Evolutionary conservation across 2,329 filamentous ascomycete genomes (phyloP), one percentile per base, ranked within the genome.

Genomic region (Aspergillus phoenicis): DNA sequence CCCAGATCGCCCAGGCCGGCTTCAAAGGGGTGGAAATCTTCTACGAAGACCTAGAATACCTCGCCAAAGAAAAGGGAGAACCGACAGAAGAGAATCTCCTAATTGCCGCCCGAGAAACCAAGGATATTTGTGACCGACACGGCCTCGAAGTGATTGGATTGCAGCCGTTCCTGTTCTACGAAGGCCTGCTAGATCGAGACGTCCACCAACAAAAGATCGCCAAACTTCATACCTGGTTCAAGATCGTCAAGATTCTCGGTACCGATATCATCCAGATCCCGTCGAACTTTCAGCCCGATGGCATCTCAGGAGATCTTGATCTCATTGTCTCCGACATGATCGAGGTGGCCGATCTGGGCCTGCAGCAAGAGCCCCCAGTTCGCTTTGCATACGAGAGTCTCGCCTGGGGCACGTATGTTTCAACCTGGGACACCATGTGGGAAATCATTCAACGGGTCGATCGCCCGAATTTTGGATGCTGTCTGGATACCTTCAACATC

Each of bases 401-500:
- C 3, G 86, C 84, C 62, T 93, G 87, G 84, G 89, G 88, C 11
- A 91, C 89, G 0, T 82, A 85, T 53, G 79, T 87, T 56, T 82
- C 90, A 70, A 86, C 81, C 0, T 93, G 90, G 90, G 89, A 92
- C 71, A 75, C 78, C 8, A 86, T 84, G 66, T 93, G 89, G 89
- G 84, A 88, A 6, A 78, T 91, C 4, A 85, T 92, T 1, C 76
- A 81, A 64, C 78, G 78, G 3, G 89, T 93, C 26, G 81, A 90
- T 72, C 76, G 88, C 13, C 75, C 82, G 8, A 93, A 93, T 75
- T 91, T 93, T 69, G 89, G 90, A 11, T 78, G 91, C 36, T 91
- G 89, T 69, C 80, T 93, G 20, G 90, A 93, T 75, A 91, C 87
- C 0, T 93, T 91, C 78, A 91, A 93, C 74, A 89, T 93, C 61